Conservation (phyloP, 305 asterid species). For the Rubia tinctorum region DNA sequence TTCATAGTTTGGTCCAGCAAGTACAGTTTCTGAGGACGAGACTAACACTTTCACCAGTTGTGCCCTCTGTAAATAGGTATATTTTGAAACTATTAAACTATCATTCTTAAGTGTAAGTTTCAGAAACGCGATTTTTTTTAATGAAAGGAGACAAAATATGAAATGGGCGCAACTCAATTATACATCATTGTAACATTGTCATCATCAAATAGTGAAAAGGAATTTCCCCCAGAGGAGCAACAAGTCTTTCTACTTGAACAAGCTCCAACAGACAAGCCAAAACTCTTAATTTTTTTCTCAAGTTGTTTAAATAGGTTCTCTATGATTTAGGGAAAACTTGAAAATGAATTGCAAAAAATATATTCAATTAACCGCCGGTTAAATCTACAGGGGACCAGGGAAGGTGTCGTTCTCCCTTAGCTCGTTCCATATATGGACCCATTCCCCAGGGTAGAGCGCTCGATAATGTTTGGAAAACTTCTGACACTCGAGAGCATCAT, state of each 20-base stretch:
- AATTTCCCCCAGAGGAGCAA: conserved; percentile 10
- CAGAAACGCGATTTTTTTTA: conserved; percentile 56
- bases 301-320: conserved; percentile 9
- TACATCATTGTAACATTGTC: neutral
- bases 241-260: conserved; percentile 7
- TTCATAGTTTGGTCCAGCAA: too few species aligned
- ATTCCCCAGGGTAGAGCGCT: conserved; percentile 38
- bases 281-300: conserved; percentile 19
- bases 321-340: conserved; percentile 9
- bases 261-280: conserved; percentile 13
- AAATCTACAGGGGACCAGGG: neutral
- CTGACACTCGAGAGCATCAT: conserved; percentile 32
- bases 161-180: conserved; percentile 8
- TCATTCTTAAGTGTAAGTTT: conserved; percentile 69
- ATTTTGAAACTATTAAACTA: conserved; percentile 87
- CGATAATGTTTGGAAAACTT: conserved; percentile 37
- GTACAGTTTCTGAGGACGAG: too few species aligned
- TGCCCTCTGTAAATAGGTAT: conserved; percentile 96
- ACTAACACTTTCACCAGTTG: too few species aligned
- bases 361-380: too few species aligned
- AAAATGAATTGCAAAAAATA: neutral
- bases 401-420: too few species aligned
- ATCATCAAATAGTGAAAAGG: neutral
- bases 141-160: neutral
- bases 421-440: conserved; percentile 51